Evolutionary conservation across 2,329 filamentous ascomycete genomes (phyloP).

Genomic region (Xylaria sp.): DNA sequence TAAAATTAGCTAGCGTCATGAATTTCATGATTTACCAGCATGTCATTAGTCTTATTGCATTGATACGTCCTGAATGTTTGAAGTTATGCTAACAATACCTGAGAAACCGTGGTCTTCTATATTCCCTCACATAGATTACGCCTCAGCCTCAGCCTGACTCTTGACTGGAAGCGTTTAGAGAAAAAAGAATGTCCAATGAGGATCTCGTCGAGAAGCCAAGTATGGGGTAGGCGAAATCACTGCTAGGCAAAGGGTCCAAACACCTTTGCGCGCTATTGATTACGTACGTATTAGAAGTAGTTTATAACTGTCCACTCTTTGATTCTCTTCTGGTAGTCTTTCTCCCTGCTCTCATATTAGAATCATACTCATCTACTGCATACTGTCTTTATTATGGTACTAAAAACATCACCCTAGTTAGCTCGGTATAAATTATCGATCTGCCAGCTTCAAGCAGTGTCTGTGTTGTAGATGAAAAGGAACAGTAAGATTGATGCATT

Average conservation of each 20-base stretch:
- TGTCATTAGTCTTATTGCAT: too few relatives aligned
- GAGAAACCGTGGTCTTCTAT: background rate
- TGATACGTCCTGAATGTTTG: too few relatives aligned
- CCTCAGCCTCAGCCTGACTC: too few relatives aligned
- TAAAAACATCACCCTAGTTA: too few relatives aligned
- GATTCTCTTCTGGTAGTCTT: background rate
- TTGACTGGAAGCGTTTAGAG: background rate
- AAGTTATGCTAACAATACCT: background rate
- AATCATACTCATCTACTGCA: too few relatives aligned
- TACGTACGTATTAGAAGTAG: background rate
- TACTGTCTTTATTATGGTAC: too few relatives aligned
- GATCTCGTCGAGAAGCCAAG: background rate
- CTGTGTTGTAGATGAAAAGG: too few relatives aligned
- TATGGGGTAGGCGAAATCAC: background rate
- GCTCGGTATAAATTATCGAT: too few relatives aligned
- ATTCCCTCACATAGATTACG: background rate
- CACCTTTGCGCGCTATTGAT: background rate
- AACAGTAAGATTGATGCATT: too few relatives aligned
- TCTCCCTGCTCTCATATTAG: background rate
- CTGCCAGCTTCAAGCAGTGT: too few relatives aligned
- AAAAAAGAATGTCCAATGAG: background rate
- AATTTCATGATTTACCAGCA: background rate
- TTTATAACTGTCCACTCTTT: background rate
- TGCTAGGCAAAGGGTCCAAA: background rate
- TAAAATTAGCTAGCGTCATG: slow-evolving; percentile 11